A percentile compares a stretch with the other conserved stretches of the same genome.
Conservation (phyloP, 306 rosid species). For the Quercus variabilis region DNA sequence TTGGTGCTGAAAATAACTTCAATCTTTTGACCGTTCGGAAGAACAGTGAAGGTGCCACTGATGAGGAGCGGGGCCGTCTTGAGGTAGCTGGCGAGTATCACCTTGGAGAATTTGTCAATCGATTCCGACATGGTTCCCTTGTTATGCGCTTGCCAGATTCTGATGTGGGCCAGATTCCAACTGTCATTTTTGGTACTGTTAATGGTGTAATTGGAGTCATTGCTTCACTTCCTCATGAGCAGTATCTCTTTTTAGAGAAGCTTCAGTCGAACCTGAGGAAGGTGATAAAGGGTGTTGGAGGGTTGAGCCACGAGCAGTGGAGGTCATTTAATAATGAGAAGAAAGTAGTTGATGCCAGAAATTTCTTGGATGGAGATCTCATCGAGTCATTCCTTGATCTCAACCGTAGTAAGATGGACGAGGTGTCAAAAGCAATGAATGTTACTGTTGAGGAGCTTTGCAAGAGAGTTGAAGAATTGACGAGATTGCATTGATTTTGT, state of each 20-base stretch:
- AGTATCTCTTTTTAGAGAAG: constrained; percentile 76
- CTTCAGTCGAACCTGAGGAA: constrained; percentile 85
- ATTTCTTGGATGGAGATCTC: constrained; percentile 91
- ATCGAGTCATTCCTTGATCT: constrained; percentile 96
- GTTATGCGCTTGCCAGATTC: constrained; percentile 98
- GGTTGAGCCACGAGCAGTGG: constrained; percentile 97
- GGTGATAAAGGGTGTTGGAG: constrained; percentile 96
- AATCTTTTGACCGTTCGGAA: constrained; percentile 56
- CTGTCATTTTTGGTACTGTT: constrained; percentile 86
- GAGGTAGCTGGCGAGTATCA: constrained; percentile 94
- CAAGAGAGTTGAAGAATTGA: constrained; percentile 92
- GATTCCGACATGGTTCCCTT: constrained; percentile 81
- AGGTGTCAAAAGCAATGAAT: constrained; percentile 63
- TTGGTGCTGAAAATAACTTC: constrained; percentile 80
- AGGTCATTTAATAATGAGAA: constrained; percentile 91
- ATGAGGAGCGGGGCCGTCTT: constrained; percentile 89
- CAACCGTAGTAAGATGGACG: constrained; percentile 82
- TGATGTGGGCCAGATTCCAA: constrained; percentile 93
- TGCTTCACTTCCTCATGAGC: constrained; percentile 93
- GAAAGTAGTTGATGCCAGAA: constrained; percentile 78
- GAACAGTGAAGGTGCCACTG: constrained; percentile 89
- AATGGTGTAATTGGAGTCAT: constrained; percentile 97
- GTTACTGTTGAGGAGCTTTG: constrained; percentile 92
- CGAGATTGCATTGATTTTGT: constrained; percentile 73
- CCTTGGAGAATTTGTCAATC: constrained; percentile 83